Evolutionary conservation across 805 yeast species (phyloP), one percentile per base, ranked within the genome.

Genomic region (Pichia deserticola): DNA sequence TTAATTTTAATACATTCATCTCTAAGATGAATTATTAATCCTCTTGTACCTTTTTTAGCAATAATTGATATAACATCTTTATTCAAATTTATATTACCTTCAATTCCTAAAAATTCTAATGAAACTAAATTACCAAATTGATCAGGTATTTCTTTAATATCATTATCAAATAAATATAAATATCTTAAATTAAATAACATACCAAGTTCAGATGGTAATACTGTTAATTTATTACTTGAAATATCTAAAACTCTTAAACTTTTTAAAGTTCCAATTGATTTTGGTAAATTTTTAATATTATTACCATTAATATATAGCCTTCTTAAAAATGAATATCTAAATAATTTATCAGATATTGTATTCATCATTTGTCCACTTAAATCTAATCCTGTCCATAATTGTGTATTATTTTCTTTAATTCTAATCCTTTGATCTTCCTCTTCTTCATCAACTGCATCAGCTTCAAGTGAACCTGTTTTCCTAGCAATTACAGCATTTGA

Each of bases 361-460:
- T 79, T 72, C 47, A 93, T 73, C 35, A 92, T 87, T 66, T 93
- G 95, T 52, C 97, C 97, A 55, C 95, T 82, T 56, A 92, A 72
- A 69, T 93, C 99, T 56, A 93, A 72, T 6, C 90, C 92, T 48
- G 95, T 86, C 99, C 99, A 93, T 62, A 86, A 76, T 69, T 90
- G 97, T 52, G 82, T 84, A 36, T 85, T 81, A 61, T 75, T 73
- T 30, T 79, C 76, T 54, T 74, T 75, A 36, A 73, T 67, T 66
- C 82, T 74, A 69, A 81, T 76, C 65, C 85, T 70, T 63, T 82
- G 81, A 59, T 79, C 82, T 61, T 82, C 84, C 58, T 78, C 81
- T 60, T 82, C 85, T 59, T 84, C 87, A 52, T 74, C 70, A 42
- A 74, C 72, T 15, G 70, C 59, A 29, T 58, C 53, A 29, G 63